Conservation (phyloP, 257 asterid genomes). For the Gynochthodes officinalis region DNA sequence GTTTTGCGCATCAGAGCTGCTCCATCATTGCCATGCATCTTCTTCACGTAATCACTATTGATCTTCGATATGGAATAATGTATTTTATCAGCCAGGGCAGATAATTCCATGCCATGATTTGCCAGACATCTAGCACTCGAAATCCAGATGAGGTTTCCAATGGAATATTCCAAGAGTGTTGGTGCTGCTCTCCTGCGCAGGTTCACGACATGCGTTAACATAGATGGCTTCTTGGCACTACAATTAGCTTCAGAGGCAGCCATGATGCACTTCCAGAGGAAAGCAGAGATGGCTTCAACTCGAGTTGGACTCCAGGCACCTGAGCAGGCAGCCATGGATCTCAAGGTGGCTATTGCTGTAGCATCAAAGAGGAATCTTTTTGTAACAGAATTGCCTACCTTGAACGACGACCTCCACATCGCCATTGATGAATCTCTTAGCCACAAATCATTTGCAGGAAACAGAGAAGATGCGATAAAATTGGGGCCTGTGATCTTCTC, state of each 20-base stretch:
- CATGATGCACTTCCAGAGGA: conserved; percentile 56
- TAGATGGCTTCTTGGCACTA: conserved; percentile 33
- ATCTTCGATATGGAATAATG: conserved; percentile 36
- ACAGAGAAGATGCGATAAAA: conserved; percentile 43
- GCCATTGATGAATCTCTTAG: conserved; percentile 47
- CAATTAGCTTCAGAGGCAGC: conserved; percentile 29
- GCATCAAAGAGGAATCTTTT: conserved; percentile 55
- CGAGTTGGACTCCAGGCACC: conserved; percentile 33
- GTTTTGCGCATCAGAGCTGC: conserved; percentile 30
- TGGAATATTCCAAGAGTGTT: conserved; percentile 30
- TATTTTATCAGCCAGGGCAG: conserved; percentile 33
- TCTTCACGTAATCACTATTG: conserved; percentile 40
- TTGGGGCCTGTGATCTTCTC: conserved; percentile 28
- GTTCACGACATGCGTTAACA: conserved; percentile 64
- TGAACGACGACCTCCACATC: conserved; percentile 63
- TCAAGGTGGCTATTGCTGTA: conserved; percentile 34
- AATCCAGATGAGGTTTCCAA: conserved; percentile 71
- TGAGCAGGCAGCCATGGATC: conserved; percentile 20
- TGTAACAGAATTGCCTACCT: conserved; percentile 49
- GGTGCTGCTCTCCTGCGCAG: conserved; percentile 52
- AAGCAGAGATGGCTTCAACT: conserved; percentile 65
- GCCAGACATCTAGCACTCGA: conserved; percentile 33
- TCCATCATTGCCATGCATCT: conserved; percentile 43
- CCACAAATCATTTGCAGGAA: conserved; percentile 45
- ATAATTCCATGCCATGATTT: conserved; percentile 12